Base-by-base conservation (phyloP, 108 stramenopile species). In the Tribonema minus region DNA sequence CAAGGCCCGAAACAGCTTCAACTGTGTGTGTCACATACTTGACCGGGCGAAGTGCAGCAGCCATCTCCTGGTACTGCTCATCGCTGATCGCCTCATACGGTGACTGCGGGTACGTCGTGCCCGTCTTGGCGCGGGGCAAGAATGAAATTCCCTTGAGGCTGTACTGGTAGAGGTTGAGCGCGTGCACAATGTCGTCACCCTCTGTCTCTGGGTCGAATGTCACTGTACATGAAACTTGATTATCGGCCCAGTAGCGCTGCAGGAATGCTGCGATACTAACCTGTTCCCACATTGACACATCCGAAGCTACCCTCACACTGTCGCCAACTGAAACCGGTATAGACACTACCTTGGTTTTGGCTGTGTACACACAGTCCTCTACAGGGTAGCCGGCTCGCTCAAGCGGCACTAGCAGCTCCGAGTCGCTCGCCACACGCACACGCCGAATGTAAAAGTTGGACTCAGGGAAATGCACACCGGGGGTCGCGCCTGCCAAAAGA, bases 241-340 rank as follows among this genome's bases (percentile, higher is more conserved):
- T 88, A 71, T 88, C 87, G 28, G 87, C 87, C 87, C 87, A 88
- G 39, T 83, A 72, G 58, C 84, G 76, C 54, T 88, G 87, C 40
- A 88, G 36, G 37, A 88, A 88, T 1, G 87, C 87, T 6, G 87
- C 87, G 34, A 88, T 72, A 39, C 83, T 80, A 3, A 88, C 79
- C 82, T 88, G 87, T 35, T 88, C 87, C 87, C 87, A 88, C 74
- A 88, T 78, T 12, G 15, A 33, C 23, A 88, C 46, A 38, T 87
- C 82, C 31, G 28, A 33, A 7, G 37, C 39, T 9, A 84, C 85
- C 3, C 86, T 84, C 25, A 87, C 81, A 28, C 86, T 86, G 58
- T 85, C 86, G 29, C 87, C 87, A 7, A 70, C 87, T 30, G 87
- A 84, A n/a, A 88, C 84, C 26, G 87, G 87, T 40, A 88, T 71